Conservation (phyloP, 495 filamentous ascomycete genomes). For the Lophium mytilinum region DNA sequence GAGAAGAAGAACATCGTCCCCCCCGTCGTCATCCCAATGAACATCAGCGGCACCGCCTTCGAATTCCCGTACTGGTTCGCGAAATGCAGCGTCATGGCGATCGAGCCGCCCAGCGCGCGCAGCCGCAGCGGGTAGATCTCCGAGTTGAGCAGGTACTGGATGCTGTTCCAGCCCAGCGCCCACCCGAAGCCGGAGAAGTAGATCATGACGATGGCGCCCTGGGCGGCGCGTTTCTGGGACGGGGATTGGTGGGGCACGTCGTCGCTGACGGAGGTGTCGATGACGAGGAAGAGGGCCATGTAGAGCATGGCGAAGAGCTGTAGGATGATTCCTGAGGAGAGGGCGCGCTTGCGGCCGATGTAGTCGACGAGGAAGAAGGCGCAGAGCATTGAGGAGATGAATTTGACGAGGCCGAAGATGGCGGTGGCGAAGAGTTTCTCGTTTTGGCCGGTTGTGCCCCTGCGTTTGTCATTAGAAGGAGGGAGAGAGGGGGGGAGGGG, state of each 20-base stretch:
- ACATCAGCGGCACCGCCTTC: slow-evolving; percentile 47
- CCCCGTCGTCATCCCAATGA: slow-evolving; percentile 35
- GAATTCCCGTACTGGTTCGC: slow-evolving; percentile 66
- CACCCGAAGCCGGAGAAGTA: slow-evolving; percentile 42
- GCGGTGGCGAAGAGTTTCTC: slow-evolving; percentile 59
- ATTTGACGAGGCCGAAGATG: slow-evolving; percentile 64
- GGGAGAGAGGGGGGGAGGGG: neutral
- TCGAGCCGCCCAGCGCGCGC: slow-evolving; percentile 24
- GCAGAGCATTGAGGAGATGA: slow-evolving; percentile 53
- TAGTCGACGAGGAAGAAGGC: slow-evolving; percentile 67
- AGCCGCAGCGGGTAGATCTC: slow-evolving; percentile 60
- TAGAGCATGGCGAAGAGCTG: slow-evolving; percentile 61
- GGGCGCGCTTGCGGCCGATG: slow-evolving; percentile 62
- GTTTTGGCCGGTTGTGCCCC: slow-evolving; percentile 50
- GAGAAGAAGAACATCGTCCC: slow-evolving; percentile 60
- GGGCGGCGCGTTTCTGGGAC: slow-evolving; percentile 23
- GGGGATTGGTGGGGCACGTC: slow-evolving; percentile 3
- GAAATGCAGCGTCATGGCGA: slow-evolving; percentile 50
- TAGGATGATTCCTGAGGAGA: slow-evolving; percentile 54
- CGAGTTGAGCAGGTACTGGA: slow-evolving; percentile 68
- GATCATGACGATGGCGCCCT: slow-evolving; percentile 31
- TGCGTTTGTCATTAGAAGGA: neutral
- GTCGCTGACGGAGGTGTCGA: slow-evolving; percentile 17
- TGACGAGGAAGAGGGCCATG: slow-evolving; percentile 52
- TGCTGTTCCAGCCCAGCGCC: slow-evolving; percentile 67